A percentile compares a stretch with the other conserved stretches of the same genome.
These are phyloP conservation scores for Ceratobasidium theobromae DNA, from an alignment of 1,284 basidiomycete genomes.

Conservation along the genomic window DNA sequence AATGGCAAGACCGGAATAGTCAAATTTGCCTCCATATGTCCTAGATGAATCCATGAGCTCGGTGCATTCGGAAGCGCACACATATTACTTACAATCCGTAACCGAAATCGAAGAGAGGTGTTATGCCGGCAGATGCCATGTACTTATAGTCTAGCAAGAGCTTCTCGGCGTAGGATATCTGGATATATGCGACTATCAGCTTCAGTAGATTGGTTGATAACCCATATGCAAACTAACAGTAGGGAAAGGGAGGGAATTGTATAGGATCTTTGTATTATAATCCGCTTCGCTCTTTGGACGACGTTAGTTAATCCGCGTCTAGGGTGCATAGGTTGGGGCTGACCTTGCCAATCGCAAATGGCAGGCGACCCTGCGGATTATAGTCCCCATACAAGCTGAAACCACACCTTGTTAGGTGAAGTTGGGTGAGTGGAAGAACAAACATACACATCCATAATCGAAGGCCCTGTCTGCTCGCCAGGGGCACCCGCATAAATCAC, in stretches of 20 bases:
- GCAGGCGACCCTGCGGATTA: constrained; percentile 26
- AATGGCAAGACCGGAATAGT: constrained; percentile 20
- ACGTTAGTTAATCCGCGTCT: too few relatives aligned
- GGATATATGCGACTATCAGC: neutral
- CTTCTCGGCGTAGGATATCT: constrained; percentile 30
- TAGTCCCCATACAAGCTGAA: constrained; percentile 22
- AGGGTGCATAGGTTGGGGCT: neutral
- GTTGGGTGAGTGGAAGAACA: neutral
- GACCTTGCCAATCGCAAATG: constrained; percentile 31
- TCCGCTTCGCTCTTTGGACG: constrained; percentile 17
- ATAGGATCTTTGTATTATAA: constrained; percentile 31
- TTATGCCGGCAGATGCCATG: constrained; percentile 29
- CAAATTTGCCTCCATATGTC: constrained; percentile 31
- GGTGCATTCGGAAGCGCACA: neutral
- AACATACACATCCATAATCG: constrained; percentile 26
- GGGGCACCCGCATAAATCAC: constrained; percentile 21
- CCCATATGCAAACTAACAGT: neutral
- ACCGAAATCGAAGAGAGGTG: constrained; percentile 27
- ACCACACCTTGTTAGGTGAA: neutral
- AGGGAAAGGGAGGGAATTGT: constrained; percentile 25
- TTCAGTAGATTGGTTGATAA: neutral
- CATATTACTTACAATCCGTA: constrained; percentile 19
- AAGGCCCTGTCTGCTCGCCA: constrained; percentile 20
- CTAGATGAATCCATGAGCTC: neutral
- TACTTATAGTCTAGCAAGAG: constrained; percentile 30